phyloP scores from a whole-genome alignment of 257 asterid genomes.

The Cinchona pubescens region DNA sequence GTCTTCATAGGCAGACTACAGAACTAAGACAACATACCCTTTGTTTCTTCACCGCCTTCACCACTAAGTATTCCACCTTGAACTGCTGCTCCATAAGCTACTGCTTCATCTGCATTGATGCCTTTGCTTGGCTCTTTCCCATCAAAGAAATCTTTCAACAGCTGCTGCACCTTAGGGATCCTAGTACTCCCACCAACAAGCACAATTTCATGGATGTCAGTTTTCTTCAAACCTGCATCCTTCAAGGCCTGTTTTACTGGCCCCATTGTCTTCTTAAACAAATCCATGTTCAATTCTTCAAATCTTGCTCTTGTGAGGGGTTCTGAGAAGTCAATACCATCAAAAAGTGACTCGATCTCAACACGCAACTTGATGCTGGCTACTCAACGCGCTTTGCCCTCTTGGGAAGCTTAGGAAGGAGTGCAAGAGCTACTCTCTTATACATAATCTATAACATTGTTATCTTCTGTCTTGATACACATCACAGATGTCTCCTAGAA shows the following conservation, averaged over 20 bases:
- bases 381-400: constrained; percentile 29
- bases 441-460: too few relatives aligned
- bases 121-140: constrained; percentile 33
- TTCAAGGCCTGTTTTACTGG: constrained; percentile 29
- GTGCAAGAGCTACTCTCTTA: too few relatives aligned
- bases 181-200: constrained; percentile 36
- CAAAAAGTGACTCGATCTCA: constrained; percentile 25
- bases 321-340: constrained; percentile 29
- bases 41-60: constrained; percentile 20
- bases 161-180: constrained; percentile 35
- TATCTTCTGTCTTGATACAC: constrained; percentile 24
- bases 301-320: constrained; percentile 28
- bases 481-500: constrained; percentile 24
- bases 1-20: neutral
- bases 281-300: constrained; percentile 29
- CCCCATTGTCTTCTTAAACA: constrained; percentile 30
- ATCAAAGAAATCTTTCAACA: constrained; percentile 34
- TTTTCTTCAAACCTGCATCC: constrained; percentile 26
- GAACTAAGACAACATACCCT: constrained; percentile 5
- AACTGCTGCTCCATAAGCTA: constrained; percentile 34
- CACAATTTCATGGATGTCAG: constrained; percentile 28
- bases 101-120: constrained; percentile 33
- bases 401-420: too few relatives aligned
- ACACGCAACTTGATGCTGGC: constrained; percentile 27
- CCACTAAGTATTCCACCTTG: constrained; percentile 32